Evolutionary conservation across 495 filamentous ascomycete species (phyloP), one percentile per base, ranked within the genome.

Genomic region (Achaetomiella virescens): DNA sequence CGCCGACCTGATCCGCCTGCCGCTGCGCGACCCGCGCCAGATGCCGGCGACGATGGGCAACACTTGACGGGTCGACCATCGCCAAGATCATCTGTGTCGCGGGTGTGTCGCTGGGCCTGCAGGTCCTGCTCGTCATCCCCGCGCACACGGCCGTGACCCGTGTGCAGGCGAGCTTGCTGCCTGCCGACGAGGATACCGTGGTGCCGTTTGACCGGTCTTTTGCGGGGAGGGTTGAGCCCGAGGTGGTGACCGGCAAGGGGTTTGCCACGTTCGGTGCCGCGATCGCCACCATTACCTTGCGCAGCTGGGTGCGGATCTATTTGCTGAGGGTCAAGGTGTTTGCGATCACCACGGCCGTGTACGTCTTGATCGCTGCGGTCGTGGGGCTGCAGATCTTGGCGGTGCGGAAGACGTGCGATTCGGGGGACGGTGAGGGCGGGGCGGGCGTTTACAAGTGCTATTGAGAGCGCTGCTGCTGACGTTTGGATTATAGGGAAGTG

Each of bases 281-380:
- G 0, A 85, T 88, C 83, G 77, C 70, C 45, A 86, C 79, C 24
- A 87, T 95, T 63, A 78, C 83, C 61, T 77, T 81, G 61, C 70
- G 78, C 52, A 82, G 84, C 48, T 82, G 86, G 60, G 69, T 81
- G 22, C 77, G 89, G 18, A 77, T 90, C 54, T 66, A 83, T 58
- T 84, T 84, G 75, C 75, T 90, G 11, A 81, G 87, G 44, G 70
- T 70, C 64, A 91, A 91, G 81, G 74, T 85, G 43, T 63, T 72
- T 46, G 53, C 48, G 24, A 59, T 70, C 41, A 48, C 55, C 42
- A 52, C 82, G 21, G 75, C 73, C 9, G 75, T 84, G 20, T 68
- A 81, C 46, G 11, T 78, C 35, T 68, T 75, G 3, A 59, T 83
- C 45, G 51, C 64, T 4, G 52, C 78, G 7, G 41, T 84, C 18